Conservation (phyloP, 257 asterid genomes). For the Capsicum pubescens region DNA sequence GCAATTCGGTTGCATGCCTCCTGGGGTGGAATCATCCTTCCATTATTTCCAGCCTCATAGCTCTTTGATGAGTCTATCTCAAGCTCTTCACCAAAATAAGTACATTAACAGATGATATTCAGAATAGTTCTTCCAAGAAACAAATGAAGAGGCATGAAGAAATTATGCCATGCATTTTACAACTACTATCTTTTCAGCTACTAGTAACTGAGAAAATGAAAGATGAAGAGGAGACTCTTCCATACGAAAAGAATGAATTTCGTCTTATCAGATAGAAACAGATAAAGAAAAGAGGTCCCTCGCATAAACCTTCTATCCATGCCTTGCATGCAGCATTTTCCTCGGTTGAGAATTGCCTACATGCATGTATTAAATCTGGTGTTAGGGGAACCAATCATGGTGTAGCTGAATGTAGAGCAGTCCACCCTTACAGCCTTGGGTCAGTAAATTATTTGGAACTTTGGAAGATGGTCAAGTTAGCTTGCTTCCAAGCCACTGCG, state of each 20-base stretch:
- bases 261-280: not conserved
- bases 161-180: not conserved
- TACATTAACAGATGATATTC: not conserved
- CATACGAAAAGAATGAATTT: not conserved
- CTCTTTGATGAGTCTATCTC: conserved; percentile 64
- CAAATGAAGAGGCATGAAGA: not conserved
- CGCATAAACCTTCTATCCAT: conserved; percentile 1
- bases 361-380: not conserved
- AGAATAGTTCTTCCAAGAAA: conserved; percentile 20
- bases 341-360: not conserved
- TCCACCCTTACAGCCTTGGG: too few species aligned
- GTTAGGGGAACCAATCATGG: too few species aligned
- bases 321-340: not conserved
- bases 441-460: too few species aligned
- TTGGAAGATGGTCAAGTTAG: too few species aligned
- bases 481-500: too few species aligned
- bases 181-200: not conserved
- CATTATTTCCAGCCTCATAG: conserved; percentile 66
- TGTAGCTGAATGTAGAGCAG: too few species aligned
- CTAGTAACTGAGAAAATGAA: not conserved
- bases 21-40: conserved; percentile 73
- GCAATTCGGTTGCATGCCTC: conserved; percentile 88
- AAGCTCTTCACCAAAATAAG: conserved; percentile 52
- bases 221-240: not conserved
- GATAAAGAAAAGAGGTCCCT: not conserved